phyloP scores from a whole-genome alignment of 73 alveolate species.

The Tetrahymena malaccensis region DNA sequence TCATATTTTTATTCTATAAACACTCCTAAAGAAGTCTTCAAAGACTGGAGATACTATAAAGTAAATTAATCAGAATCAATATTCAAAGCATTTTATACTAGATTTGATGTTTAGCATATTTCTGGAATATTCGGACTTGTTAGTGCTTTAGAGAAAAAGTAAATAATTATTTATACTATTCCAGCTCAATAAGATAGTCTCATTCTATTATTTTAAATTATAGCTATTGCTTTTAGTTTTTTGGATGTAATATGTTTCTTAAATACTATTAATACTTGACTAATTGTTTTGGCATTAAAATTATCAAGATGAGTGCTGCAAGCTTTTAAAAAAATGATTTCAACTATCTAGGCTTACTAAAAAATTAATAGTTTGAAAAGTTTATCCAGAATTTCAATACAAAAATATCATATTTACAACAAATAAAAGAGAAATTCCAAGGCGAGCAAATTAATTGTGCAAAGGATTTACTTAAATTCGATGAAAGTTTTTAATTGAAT shows the following conservation, averaged over 20 bases:
- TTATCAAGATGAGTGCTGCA: neutral
- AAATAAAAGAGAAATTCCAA: neutral
- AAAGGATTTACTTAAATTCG: neutral
- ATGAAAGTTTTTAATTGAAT: neutral
- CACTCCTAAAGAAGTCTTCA: neutral
- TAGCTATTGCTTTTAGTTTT: neutral
- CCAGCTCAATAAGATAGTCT: too few species aligned
- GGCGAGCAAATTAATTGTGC: neutral
- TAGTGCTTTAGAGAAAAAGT: neutral
- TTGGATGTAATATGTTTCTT: neutral
- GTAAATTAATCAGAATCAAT: neutral
- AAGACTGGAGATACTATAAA: neutral
- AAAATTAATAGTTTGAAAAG: neutral
- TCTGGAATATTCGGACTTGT: neutral
- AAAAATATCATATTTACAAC: neutral
- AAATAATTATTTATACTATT: neutral
- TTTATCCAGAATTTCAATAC: neutral
- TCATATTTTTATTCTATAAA: neutral
- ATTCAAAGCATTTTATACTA: neutral
- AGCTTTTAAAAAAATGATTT: neutral
- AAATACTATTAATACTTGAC: neutral
- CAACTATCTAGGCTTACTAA: neutral
- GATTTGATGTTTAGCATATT: neutral
- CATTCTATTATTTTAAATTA: too few species aligned
- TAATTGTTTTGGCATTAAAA: neutral